Base-by-base conservation (phyloP, 192 early-diverging fungal species). In the Podila epigama region DNA sequence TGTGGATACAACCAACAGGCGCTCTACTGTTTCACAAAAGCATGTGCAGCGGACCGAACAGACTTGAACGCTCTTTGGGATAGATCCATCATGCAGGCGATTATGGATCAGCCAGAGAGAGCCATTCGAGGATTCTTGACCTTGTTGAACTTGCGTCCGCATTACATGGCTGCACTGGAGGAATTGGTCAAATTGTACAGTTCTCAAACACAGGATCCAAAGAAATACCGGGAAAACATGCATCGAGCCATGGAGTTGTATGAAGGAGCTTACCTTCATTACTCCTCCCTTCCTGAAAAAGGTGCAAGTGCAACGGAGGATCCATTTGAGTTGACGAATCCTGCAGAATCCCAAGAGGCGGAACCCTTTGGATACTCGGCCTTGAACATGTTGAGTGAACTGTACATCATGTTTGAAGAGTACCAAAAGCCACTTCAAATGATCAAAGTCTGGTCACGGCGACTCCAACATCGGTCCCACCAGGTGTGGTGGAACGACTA, bases 341-440 rank as follows among this genome's bases (percentile, higher is more conserved):
- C 83, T 18, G 61, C 80, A 10, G 66, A 82, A 11, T 44, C 63
- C 13, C 73, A 69, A 3, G 79, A 73, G 34, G 69, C 63, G 66
- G 78, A 75, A 72, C 66, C 83, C 28, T 82, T 96, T 64, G 82
- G 93, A 62, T 94, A 89, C 70, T 86, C 94, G 35, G 96, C 97
- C 57, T 68, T 99, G 31, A 92, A 95, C 73, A 93, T 94, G 82
- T 73, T 96, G 51, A 89, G 90, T 36, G 95, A 97, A 64, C 77
- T 98, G 13, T 95, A 95, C 58, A 85, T 97, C 18, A 85, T 93
- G 60, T 77, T 84, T 31, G 85, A 86, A 39, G 92, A 96, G 58
- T 95, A 93, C 68, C 89, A 92, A 48, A 84, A 85, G 48, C 88
- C 90, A 5, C 70, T 95, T 1, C 73, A 81, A 18, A 85, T 88